Evolutionary conservation across 2,329 filamentous ascomycete species (phyloP).

Genomic region (Camillea tinctor): DNA sequence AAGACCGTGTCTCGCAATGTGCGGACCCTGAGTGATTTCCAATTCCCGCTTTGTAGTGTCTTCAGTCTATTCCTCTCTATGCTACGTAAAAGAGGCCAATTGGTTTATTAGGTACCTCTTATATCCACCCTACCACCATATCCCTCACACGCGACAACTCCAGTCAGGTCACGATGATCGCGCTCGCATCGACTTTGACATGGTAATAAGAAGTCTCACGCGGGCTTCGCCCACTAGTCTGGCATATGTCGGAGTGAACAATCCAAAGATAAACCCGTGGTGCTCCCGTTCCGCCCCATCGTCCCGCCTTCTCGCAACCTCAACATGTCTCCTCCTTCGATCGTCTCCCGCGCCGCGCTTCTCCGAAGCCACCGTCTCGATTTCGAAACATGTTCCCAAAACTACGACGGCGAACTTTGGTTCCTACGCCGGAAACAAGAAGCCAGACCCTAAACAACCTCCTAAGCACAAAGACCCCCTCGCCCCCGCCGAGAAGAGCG

Average conservation of each 20-base stretch:
- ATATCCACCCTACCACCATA: background rate
- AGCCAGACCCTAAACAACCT: constrained; percentile 19
- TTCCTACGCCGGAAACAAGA: constrained; percentile 14
- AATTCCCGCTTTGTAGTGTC: too few species aligned
- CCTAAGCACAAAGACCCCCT: constrained; percentile 50
- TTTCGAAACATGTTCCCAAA: constrained; percentile 7
- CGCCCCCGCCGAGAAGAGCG: constrained; percentile 64
- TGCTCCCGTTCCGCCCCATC: constrained; percentile 7
- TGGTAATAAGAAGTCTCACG: constrained; percentile 26
- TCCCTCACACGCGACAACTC: background rate
- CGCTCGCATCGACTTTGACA: constrained; percentile 13
- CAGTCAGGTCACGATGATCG: constrained; percentile 17
- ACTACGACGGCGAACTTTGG: constrained; percentile 17
- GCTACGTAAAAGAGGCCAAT: too few species aligned
- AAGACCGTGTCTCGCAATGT: background rate
- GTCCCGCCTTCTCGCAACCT: constrained; percentile 22
- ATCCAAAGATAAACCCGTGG: constrained; percentile 10
- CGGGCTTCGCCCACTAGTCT: constrained; percentile 22
- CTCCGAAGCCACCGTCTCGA: constrained; percentile 1
- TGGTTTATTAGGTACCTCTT: background rate
- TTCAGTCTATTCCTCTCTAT: too few species aligned
- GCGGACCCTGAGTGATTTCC: background rate
- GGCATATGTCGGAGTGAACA: constrained; percentile 18
- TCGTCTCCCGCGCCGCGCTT: constrained; percentile 4
- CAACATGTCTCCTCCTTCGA: constrained; percentile 18